A percentile compares a stretch with the other conserved stretches of the same genome.
Evolutionary conservation across 1,139 yeast species (phyloP).

Genomic region (Candida buenavistaensis): DNA sequence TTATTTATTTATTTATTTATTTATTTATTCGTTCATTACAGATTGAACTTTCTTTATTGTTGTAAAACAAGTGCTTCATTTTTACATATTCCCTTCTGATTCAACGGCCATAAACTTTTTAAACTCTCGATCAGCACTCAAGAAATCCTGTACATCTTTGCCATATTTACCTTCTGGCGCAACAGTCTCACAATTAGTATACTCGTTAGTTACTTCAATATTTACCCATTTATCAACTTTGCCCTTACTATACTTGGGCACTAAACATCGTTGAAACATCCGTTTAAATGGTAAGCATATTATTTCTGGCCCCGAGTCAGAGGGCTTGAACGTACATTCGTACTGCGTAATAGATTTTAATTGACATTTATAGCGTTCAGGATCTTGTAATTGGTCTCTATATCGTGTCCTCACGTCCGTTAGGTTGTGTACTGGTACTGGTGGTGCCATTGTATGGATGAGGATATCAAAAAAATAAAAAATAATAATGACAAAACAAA

Average conservation of each 20-base stretch:
- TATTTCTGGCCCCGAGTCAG: slow-evolving; percentile 37
- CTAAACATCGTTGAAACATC: slow-evolving; percentile 48
- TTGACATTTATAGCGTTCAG: slow-evolving; percentile 39
- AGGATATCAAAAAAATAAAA: no score
- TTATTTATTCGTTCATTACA: not conserved
- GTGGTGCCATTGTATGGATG: slow-evolving; percentile 41
- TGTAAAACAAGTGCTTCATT: not conserved
- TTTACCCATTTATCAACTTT: slow-evolving; percentile 34
- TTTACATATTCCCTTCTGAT: slow-evolving; percentile 10
- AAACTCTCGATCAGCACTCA: slow-evolving; percentile 40
- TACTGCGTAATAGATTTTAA: slow-evolving; percentile 48
- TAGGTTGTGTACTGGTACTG: slow-evolving; percentile 41
- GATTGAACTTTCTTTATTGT: not conserved
- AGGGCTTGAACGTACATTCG: slow-evolving; percentile 44
- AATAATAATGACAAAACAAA: not conserved
- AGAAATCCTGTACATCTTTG: slow-evolving; percentile 33
- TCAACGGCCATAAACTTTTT: slow-evolving; percentile 33
- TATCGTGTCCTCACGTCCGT: slow-evolving; percentile 30
- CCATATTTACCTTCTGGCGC: slow-evolving; percentile 24
- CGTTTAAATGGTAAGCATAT: slow-evolving; percentile 57
- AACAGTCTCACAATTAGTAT: slow-evolving; percentile 34
- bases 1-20: not conserved
- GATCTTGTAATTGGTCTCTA: slow-evolving; percentile 28
- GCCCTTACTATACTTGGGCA: slow-evolving; percentile 21
- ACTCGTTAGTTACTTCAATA: slow-evolving; percentile 42